Evolutionary conservation across 345 rosid genomes (phyloP), one percentile per base, ranked within the genome.

Genomic region (Adansonia digitata): DNA sequence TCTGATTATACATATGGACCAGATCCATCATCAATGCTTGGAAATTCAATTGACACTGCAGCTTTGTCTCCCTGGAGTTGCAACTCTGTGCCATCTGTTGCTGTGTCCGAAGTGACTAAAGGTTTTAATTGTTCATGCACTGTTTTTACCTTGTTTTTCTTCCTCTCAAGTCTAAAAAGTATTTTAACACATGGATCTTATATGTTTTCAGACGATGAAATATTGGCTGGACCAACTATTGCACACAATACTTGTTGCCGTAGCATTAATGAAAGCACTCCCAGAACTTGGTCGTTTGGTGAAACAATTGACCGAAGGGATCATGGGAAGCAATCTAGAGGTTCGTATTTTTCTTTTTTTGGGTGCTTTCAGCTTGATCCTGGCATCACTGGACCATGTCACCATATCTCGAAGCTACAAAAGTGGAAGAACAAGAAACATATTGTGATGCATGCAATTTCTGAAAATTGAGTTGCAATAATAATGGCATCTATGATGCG

Each of bases 21-120:
- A 77, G 93, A 88, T 67, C 71, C 92, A 17, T 79, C 85, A 76
- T 71, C 91, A 10, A 77, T 75, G 74, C 77, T 70, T 46, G 85
- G 84, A 40, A 85, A 81, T 82, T 82, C 89, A 34, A 40, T 79
- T 64, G 55, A 80, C 6, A 64, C 68, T 77, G 80, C 77, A 24
- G 52, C 87, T 78, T 74, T 75, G 74, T 84, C 94, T 83, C 85
- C 92, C 56, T 87, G 92, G 90, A 80, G 75, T 75, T 77, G 34
- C 49, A 74, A 81, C 74, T 68, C 92, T 24, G 49, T 53, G 53
- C 78, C 86, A 22, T 78, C 86, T 59, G 79, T 81, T 56, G 77
- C 57, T 75, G 64, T 65, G 13, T 40, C 89, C 12, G 86, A 71
- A 74, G 79, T 51, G 55, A 68, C 79, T 55, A 85, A 79, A 82